Conservation (phyloP, 2,329 filamentous ascomycete species). For the Sarocladium strictum region DNA sequence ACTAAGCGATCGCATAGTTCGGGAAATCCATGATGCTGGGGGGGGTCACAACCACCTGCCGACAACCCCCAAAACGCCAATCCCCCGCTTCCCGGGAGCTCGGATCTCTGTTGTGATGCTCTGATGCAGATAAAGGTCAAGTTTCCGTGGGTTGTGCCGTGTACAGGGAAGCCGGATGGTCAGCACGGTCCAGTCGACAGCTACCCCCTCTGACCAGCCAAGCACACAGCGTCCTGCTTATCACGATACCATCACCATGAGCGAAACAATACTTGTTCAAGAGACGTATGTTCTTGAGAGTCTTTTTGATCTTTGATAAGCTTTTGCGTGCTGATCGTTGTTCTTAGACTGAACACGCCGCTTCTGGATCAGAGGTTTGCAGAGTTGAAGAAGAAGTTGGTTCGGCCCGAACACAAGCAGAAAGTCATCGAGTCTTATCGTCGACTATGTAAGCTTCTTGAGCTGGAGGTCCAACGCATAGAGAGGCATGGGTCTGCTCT, state of each 20-base stretch:
- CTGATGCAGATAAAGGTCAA: too few species aligned
- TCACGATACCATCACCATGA: neutral
- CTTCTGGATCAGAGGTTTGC: constrained; percentile 16
- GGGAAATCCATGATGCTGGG: neutral
- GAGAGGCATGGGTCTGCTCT: constrained; percentile 10
- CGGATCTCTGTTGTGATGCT: too few species aligned
- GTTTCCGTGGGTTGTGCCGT: too few species aligned
- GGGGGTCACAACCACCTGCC: neutral
- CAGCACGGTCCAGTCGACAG: too few species aligned
- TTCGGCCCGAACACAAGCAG: constrained; percentile 13
- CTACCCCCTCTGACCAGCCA: too few species aligned
- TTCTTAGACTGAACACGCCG: constrained; percentile 7
- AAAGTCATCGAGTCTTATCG: constrained; percentile 14
- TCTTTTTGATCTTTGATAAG: neutral
- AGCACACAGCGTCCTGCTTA: too few species aligned
- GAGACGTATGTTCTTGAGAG: neutral
- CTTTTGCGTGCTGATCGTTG: neutral
- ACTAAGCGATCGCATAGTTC: neutral
- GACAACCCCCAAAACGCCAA: too few species aligned
- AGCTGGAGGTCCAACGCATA: constrained; percentile 12
- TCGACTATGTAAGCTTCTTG: constrained; percentile 12
- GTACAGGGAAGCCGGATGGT: too few species aligned
- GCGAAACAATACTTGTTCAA: neutral
- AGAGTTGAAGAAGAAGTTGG: constrained; percentile 15
- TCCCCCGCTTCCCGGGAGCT: too few species aligned